A percentile compares a stretch with the other conserved stretches of the same genome.
These are phyloP conservation scores for Chlorella ohadii DNA, from an alignment of 139 green algal species.

Conservation along the genomic window DNA sequence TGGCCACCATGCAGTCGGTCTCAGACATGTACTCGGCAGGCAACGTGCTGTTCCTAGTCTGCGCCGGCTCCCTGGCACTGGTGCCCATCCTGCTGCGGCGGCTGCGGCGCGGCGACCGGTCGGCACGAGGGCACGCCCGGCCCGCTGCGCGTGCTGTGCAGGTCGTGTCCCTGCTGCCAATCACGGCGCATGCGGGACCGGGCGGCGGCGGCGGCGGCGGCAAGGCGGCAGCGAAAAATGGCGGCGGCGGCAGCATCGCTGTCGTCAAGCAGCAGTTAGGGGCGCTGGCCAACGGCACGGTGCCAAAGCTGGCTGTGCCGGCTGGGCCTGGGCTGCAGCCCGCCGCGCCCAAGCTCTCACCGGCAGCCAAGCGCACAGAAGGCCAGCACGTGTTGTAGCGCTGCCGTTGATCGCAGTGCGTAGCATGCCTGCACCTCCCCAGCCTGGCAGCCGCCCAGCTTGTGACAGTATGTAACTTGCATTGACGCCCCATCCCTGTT, in stretches of 20 bases:
- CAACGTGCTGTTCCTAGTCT: constrained; percentile 42
- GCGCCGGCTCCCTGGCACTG: constrained; percentile 34
- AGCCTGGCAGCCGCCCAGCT: no score
- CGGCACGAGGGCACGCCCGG: neutral
- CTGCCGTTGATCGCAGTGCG: no score
- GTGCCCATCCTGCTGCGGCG: constrained; percentile 31
- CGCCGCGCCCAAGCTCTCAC: no score
- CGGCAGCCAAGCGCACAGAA: no score
- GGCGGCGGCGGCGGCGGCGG: neutral
- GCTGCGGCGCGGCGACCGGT: constrained; percentile 12
- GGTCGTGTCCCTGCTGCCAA: neutral
- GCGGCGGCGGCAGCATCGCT: neutral
- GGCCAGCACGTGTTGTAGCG: no score
- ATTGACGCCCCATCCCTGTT: no score
- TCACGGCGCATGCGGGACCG: neutral
- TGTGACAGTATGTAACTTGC: no score
- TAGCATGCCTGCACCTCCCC: no score
- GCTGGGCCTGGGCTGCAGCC: no score
- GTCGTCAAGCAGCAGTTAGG: no score
- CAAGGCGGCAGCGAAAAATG: neutral
- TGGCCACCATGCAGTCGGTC: constrained; percentile 30
- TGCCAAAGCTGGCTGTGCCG: no score
- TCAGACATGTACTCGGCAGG: constrained; percentile 41
- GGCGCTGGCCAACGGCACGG: no score
- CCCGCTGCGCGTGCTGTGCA: neutral